Evolutionary conservation across 805 yeast genomes (phyloP).

Genomic region (Candida sphagnicola): DNA sequence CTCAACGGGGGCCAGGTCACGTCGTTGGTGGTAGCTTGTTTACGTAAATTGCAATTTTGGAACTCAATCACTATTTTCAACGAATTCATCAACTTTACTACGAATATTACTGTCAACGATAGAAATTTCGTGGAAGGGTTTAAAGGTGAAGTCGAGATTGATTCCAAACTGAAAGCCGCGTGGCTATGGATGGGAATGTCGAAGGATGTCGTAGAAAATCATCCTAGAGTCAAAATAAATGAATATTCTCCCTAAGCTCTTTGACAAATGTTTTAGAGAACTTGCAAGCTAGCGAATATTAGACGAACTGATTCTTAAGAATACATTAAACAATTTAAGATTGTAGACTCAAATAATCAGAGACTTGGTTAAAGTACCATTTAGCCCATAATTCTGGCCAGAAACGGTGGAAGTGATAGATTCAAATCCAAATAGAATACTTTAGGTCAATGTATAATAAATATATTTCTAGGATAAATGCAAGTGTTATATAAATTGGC

Average conservation of each 20-base stretch:
- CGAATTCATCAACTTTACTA: slow-evolving; percentile 75
- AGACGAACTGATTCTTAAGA: too few relatives aligned
- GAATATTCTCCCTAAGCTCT: too few relatives aligned
- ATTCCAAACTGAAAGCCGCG: slow-evolving; percentile 40
- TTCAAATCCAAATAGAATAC: too few relatives aligned
- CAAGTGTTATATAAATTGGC: too few relatives aligned
- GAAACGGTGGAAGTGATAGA: too few relatives aligned
- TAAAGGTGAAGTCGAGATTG: slow-evolving; percentile 56
- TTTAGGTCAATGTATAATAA: background rate
- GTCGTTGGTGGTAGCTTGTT: slow-evolving; percentile 78
- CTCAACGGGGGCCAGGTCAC: slow-evolving; percentile 87
- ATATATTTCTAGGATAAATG: too few relatives aligned
- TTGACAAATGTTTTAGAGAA: too few relatives aligned
- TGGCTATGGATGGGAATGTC: slow-evolving; percentile 71
- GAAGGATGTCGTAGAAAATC: slow-evolving; percentile 51
- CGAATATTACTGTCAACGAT: slow-evolving; percentile 78
- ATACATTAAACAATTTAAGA: too few relatives aligned
- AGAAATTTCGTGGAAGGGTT: slow-evolving; percentile 80
- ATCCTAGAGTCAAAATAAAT: slow-evolving; percentile 44
- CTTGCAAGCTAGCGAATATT: too few relatives aligned
- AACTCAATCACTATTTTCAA: slow-evolving; percentile 80
- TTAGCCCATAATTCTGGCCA: too few relatives aligned
- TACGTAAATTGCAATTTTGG: slow-evolving; percentile 83
- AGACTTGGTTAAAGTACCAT: too few relatives aligned
- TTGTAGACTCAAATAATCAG: too few relatives aligned